These are phyloP conservation scores for Irpex sp. DNA, from an alignment of 1,284 basidiomycete genomes.

Conservation along the genomic window DNA sequence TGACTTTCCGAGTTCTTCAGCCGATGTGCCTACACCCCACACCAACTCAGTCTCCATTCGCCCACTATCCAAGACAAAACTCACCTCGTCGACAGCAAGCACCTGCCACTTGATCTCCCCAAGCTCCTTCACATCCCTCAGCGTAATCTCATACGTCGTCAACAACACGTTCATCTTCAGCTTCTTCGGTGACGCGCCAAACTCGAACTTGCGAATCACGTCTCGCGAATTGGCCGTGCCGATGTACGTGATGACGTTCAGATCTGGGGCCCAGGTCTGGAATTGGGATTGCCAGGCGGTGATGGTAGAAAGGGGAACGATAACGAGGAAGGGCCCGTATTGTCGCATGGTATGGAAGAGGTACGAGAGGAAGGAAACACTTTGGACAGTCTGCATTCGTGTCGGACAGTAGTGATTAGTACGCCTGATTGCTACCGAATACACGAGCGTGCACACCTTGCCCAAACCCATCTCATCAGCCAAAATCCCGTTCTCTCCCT, in stretches of 20 bases:
- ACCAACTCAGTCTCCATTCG: not conserved
- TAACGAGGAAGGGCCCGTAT: constrained; percentile 96
- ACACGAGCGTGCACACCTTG: constrained; percentile 54
- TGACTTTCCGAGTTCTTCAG: constrained; percentile 98
- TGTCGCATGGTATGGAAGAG: constrained; percentile 93
- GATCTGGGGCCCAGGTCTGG: constrained; percentile 91
- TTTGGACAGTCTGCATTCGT: constrained; percentile 80
- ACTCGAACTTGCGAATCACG: constrained; percentile 91
- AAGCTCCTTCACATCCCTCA: constrained; percentile 89
- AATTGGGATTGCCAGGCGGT: constrained; percentile 99
- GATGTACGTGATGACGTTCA: constrained; percentile 97
- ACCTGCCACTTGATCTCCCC: constrained; percentile 97
- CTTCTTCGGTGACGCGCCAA: constrained; percentile 82
- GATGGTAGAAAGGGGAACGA: constrained; percentile 97
- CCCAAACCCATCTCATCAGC: constrained; percentile 99
- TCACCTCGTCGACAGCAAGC: constrained; percentile 92
- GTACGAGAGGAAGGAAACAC: constrained; percentile 93
- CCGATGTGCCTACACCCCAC: constrained; percentile 75
- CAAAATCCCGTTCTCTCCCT: constrained; percentile 94
- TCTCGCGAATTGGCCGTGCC: constrained; percentile 88
- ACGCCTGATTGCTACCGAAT: not conserved
- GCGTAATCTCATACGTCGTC: constrained; percentile 96
- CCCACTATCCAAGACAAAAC: constrained; percentile 1
- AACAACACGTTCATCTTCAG: constrained; percentile 96
- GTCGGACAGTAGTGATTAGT: constrained; percentile 3